phyloP scores from a whole-genome alignment of 208 protist genomes.

The Trichomonas gallinae region DNA sequence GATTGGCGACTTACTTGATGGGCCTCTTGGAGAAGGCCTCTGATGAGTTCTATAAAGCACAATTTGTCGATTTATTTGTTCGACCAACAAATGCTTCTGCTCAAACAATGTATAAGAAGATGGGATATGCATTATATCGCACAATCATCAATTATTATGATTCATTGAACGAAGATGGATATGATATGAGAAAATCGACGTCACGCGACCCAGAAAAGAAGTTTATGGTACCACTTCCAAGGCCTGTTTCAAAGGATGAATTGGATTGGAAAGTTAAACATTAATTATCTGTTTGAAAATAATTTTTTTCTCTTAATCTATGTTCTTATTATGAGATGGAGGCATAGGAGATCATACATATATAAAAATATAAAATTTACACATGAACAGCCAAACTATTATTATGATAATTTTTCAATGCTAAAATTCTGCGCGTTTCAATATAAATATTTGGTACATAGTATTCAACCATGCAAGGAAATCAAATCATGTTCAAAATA shows the following conservation, averaged over 20 bases:
- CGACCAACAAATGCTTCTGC: not conserved
- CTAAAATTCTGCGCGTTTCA: too few relatives aligned
- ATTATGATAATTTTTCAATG: too few relatives aligned
- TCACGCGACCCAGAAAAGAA: not conserved
- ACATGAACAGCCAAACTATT: too few relatives aligned
- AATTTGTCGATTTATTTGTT: slow-evolving; percentile 19
- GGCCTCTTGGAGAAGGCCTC: not conserved
- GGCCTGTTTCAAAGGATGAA: not conserved
- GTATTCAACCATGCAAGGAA: too few relatives aligned
- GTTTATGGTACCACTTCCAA: not conserved
- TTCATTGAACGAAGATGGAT: slow-evolving; percentile 9
- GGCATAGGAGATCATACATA: too few relatives aligned
- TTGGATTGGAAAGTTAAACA: not conserved
- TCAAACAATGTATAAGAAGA: not conserved
- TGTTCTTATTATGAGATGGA: too few relatives aligned
- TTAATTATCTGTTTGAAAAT: not conserved
- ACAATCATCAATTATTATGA: slow-evolving; percentile 16
- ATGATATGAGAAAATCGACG: not conserved
- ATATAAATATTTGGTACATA: too few relatives aligned
- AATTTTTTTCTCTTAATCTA: too few relatives aligned
- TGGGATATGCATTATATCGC: not conserved
- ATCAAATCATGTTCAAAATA: too few relatives aligned
- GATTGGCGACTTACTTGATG: not conserved
- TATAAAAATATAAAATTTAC: too few relatives aligned
- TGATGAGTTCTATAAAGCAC: not conserved